phyloP scores from a whole-genome alignment of 768 basidiomycete species.

The Gautieria morchelliformis region DNA sequence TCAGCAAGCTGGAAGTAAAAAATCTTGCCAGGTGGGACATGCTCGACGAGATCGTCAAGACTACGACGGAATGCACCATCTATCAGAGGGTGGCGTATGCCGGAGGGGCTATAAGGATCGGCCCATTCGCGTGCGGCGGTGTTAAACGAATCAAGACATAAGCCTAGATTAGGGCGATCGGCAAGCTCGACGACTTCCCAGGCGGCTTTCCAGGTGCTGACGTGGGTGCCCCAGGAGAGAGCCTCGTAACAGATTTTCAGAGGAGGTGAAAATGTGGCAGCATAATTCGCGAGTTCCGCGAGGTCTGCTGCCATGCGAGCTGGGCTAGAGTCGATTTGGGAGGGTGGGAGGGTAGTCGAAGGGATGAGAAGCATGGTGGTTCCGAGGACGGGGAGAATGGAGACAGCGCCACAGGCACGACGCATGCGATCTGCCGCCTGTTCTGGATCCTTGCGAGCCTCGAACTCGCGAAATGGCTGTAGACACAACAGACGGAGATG shows the following conservation, averaged over 20 bases:
- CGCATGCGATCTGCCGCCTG: conserved; percentile 19
- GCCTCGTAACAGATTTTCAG: conserved; percentile 25
- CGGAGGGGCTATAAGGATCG: conserved; percentile 21
- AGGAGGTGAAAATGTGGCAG: conserved; percentile 17
- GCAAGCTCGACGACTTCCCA: conserved; percentile 27
- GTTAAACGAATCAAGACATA: conserved; percentile 31
- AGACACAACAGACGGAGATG: conserved; percentile 22
- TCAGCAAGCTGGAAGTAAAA: conserved; percentile 34
- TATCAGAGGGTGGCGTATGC: conserved; percentile 13
- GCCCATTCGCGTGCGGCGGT: conserved; percentile 30
- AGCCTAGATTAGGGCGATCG: conserved; percentile 27
- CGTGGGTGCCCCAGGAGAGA: conserved; percentile 26
- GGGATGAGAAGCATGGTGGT: conserved; percentile 27
- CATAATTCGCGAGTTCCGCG: conserved; percentile 23
- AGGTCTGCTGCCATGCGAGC: conserved; percentile 19
- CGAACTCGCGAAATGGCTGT: conserved; percentile 30
- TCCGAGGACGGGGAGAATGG: conserved; percentile 21
- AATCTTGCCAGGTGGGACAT: conserved; percentile 27
- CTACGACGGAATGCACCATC: conserved; percentile 16
- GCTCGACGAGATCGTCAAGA: conserved; percentile 19
- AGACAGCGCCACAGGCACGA: conserved; percentile 23
- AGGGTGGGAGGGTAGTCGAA: conserved; percentile 21
- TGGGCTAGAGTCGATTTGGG: conserved; percentile 13
- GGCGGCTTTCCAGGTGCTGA: conserved; percentile 28
- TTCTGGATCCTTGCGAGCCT: conserved; percentile 22